phyloP scores from a whole-genome alignment of 306 rosid species.

The Pachyrhizus erosus region DNA sequence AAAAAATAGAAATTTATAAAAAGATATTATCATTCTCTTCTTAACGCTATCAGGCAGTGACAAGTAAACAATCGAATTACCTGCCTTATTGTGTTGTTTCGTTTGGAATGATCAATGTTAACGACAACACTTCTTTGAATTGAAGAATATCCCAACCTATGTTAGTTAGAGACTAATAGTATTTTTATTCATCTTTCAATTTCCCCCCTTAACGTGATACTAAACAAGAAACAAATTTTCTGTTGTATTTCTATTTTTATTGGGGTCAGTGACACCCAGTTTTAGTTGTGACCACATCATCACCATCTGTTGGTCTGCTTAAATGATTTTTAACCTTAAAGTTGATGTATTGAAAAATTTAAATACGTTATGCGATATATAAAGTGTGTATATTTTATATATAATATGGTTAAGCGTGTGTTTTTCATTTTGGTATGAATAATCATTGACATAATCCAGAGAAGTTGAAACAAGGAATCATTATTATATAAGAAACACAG shows the following conservation, averaged over 20 bases:
- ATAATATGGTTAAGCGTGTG: not conserved
- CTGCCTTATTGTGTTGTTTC: not conserved
- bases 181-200: not conserved
- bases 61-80: constrained; percentile 13
- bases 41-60: not conserved
- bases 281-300: not conserved
- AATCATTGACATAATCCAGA: not conserved
- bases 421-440: not conserved
- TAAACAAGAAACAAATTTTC: not conserved
- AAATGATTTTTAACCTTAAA: not conserved
- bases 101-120: constrained; percentile 8
- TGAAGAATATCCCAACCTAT: not conserved
- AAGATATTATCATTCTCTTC: not conserved
- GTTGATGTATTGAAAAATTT: not conserved
- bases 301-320: too few relatives aligned
- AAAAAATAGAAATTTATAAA: not conserved
- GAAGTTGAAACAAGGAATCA: not conserved
- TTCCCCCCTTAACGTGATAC: not conserved
- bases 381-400: not conserved
- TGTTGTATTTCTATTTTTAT: not conserved
- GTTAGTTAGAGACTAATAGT: not conserved
- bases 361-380: not conserved
- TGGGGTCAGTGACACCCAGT: not conserved
- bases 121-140: not conserved
- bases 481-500: not conserved